A percentile compares a stretch with the other conserved stretches of the same genome.
Conservation (phyloP, 2,329 filamentous ascomycete species). For the Sarocladiaceae sp. region DNA sequence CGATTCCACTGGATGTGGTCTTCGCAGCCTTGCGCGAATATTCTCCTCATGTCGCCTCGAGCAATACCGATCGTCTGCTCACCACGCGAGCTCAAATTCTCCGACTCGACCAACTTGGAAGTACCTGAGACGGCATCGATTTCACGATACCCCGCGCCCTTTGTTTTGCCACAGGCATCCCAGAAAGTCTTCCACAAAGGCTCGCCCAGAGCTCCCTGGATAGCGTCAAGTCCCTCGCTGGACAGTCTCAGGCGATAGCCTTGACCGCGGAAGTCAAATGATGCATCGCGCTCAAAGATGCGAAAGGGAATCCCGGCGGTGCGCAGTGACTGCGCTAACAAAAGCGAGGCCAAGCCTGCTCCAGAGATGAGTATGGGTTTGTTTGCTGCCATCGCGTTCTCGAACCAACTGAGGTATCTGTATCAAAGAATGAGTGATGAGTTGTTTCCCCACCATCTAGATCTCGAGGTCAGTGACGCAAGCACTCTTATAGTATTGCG, state of each 20-base stretch:
- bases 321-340: conserved; percentile 39
- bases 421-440: too few relatives aligned
- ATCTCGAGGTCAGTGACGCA: too few relatives aligned
- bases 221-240: conserved; percentile 51
- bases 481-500: too few relatives aligned
- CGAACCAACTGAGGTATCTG: background rate
- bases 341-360: conserved; percentile 37
- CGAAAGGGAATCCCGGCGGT: conserved; percentile 41
- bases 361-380: conserved; percentile 40
- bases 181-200: conserved; percentile 50
- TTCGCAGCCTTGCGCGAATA: conserved; percentile 56
- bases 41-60: conserved; percentile 56
- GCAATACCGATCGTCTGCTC: conserved; percentile 59
- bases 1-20: conserved; percentile 49
- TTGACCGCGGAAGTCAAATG: conserved; percentile 51
- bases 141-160: conserved; percentile 44
- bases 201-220: conserved; percentile 52
- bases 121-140: conserved; percentile 51
- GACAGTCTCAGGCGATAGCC: conserved; percentile 59
- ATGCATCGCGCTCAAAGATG: conserved; percentile 52
- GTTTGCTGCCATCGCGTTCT: background rate
- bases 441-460: too few relatives aligned
- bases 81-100: conserved; percentile 43
- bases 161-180: conserved; percentile 56
- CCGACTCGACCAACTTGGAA: conserved; percentile 23